Percentiles rank a stretch among this genome's conserved stretches.
Evolutionary conservation across 495 filamentous ascomycete genomes (phyloP).

Genomic region (Neurospora hispaniola): DNA sequence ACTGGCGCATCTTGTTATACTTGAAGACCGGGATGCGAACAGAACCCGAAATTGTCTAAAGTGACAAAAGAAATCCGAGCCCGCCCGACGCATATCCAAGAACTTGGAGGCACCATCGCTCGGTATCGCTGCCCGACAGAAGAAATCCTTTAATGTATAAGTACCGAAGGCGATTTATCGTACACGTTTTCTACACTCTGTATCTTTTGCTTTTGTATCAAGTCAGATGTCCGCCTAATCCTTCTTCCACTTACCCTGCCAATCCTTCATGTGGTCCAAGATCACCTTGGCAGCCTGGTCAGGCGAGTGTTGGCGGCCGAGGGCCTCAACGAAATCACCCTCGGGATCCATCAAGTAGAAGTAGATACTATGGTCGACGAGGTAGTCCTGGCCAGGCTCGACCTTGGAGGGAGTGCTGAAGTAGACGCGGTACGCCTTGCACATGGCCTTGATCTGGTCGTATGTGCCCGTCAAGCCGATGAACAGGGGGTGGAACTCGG

Average conservation of each 20-base stretch:
- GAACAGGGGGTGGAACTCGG: constrained; percentile 84
- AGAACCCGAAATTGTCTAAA: too few species aligned
- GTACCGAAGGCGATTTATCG: background rate
- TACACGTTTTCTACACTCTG: background rate
- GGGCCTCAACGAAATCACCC: constrained; percentile 94
- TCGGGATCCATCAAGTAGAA: constrained; percentile 99
- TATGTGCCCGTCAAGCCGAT: constrained; percentile 87
- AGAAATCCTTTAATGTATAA: background rate
- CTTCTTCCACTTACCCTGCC: constrained; percentile 44
- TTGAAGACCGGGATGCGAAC: too few species aligned
- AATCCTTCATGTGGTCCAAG: constrained; percentile 79
- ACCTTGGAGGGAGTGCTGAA: constrained; percentile 86
- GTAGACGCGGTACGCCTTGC: constrained; percentile 93
- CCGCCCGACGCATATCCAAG: background rate
- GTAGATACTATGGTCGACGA: constrained; percentile 98
- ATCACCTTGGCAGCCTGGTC: constrained; percentile 79
- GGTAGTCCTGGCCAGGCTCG: constrained; percentile 86
- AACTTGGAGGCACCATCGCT: background rate
- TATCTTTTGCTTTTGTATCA: background rate
- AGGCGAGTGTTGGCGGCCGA: constrained; percentile 87
- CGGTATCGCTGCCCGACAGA: background rate
- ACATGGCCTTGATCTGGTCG: constrained; percentile 81
- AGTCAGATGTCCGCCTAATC: background rate
- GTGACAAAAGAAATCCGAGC: background rate
- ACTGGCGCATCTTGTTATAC: too few species aligned